Conservation (phyloP, 2,329 filamentous ascomycete genomes). For the Didymella segeticola region DNA sequence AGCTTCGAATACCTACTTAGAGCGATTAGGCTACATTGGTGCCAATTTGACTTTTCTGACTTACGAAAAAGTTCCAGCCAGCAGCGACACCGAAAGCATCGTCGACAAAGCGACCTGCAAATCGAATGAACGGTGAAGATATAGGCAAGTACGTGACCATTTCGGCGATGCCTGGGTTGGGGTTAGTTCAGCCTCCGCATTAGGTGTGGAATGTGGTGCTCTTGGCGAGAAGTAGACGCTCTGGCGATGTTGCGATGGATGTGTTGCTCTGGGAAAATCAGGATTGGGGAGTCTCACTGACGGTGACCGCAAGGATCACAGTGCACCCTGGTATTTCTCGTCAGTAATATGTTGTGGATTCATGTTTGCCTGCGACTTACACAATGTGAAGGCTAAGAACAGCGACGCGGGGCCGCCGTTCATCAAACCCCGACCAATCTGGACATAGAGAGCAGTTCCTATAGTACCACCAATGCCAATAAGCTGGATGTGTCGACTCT, state of each 20-base stretch:
- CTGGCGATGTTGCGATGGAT: conserved; percentile 29
- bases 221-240: conserved; percentile 21
- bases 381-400: conserved; percentile 56
- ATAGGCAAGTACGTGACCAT: conserved; percentile 81
- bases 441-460: conserved; percentile 57
- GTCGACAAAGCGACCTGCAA: conserved; percentile 77
- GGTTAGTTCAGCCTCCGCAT: conserved; percentile 28
- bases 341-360: not conserved
- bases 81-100: conserved; percentile 76
- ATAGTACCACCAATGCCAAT: conserved; percentile 57
- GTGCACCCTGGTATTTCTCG: conserved; percentile 44
- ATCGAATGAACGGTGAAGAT: conserved; percentile 78
- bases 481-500: conserved; percentile 56
- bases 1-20: conserved; percentile 74
- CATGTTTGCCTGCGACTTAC: conserved; percentile 33
- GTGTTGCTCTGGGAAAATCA: conserved; percentile 29
- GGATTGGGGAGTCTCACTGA: conserved; percentile 43
- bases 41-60: too few relatives aligned
- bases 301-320: conserved; percentile 51
- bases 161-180: conserved; percentile 64
- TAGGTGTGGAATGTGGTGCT: conserved; percentile 17
- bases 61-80: conserved; percentile 78
- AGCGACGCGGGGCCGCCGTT: conserved; percentile 56
- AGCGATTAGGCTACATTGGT: too few relatives aligned
- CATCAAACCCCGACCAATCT: conserved; percentile 55